Base-by-base conservation (phyloP, 2,329 filamentous ascomycete genomes). In the Stenocarpella maydis region DNA sequence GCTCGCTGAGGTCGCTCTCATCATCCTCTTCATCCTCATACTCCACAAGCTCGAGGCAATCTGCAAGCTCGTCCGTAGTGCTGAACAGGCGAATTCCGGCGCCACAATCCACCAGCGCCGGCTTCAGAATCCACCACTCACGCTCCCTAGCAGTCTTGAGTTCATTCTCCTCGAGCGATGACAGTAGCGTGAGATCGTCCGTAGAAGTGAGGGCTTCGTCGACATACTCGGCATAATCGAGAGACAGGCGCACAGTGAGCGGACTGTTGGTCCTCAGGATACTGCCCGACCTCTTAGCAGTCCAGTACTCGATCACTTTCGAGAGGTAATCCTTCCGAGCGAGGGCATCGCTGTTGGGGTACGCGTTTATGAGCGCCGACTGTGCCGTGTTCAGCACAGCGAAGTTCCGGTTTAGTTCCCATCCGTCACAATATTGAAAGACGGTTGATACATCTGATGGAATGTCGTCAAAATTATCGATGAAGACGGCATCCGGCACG, bases 61-160 rank as follows among this genome's bases (percentile, higher is more conserved):
- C 72, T 1, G 78, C 78, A 0, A 81, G 72, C 47, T 81, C 80
- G 0, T 80, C 76, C 14, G 77, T 70, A 0, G 79, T 81, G 34
- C 79, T 81, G 67, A 81, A 81, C 10, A 81, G 74, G 0, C 79
- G 75, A n/a, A 81, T 81, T 0, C 80, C 80, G 10, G 78, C 76
- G 1, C 79, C 80, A n/a, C 79, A 81, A 26, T 81, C 80, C 12
- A 81, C 76, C 70, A 81, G 72, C 0, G 80, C 79, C 2, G 80
- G 79, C 61, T 81, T 81, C 4, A 81, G 65, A 28, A 81, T 81
- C 80, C 80, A 81, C 79, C 80, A 81, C 39, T 80, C 76, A 1
- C 80, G 73, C 1, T 80, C 74, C 0, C 63, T 61, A 0, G 76
- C 41, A 1, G 72, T 70, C 54, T 74, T 79, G 9, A 41, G 49